Percentiles rank a stretch among this genome's conserved stretches.
Evolutionary conservation across 169 alveolate species (phyloP).

Genomic region (Besnoitia besnoiti): DNA sequence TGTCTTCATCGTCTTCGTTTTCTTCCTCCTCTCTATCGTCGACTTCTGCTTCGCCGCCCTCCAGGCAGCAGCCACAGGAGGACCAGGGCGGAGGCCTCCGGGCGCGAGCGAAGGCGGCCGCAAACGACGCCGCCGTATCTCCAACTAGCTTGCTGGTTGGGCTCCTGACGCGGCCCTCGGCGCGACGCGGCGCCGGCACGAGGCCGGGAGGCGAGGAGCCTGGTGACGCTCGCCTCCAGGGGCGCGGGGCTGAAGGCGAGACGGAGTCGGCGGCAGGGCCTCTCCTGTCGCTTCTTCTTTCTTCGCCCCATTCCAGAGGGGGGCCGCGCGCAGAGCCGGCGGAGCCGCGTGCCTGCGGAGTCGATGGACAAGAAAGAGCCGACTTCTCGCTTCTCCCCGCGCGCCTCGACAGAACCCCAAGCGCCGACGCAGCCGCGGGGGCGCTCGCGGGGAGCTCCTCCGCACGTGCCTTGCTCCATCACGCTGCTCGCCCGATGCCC

Average conservation of each 20-base stretch:
- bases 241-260: background rate
- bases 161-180: background rate
- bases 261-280: background rate
- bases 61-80: background rate
- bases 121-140: background rate
- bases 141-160: background rate
- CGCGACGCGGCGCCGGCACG: background rate
- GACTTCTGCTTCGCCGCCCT: background rate
- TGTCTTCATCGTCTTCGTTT: background rate
- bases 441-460: too few relatives aligned
- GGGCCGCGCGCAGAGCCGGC: background rate
- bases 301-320: background rate
- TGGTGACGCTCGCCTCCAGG: too few relatives aligned
- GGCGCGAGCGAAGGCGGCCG: background rate
- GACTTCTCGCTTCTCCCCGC: too few relatives aligned
- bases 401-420: too few relatives aligned
- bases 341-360: background rate
- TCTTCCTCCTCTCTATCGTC: background rate
- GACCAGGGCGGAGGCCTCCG: background rate
- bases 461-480: too few relatives aligned
- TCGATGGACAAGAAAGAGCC: background rate
- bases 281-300: background rate
- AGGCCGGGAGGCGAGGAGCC: background rate
- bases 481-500: too few relatives aligned
- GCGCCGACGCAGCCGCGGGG: too few relatives aligned